Percentiles rank a stretch among this genome's conserved stretches.
These are phyloP conservation scores for Apiospora marii DNA, from an alignment of 2,329 filamentous ascomycete genomes.

Conservation along the genomic window DNA sequence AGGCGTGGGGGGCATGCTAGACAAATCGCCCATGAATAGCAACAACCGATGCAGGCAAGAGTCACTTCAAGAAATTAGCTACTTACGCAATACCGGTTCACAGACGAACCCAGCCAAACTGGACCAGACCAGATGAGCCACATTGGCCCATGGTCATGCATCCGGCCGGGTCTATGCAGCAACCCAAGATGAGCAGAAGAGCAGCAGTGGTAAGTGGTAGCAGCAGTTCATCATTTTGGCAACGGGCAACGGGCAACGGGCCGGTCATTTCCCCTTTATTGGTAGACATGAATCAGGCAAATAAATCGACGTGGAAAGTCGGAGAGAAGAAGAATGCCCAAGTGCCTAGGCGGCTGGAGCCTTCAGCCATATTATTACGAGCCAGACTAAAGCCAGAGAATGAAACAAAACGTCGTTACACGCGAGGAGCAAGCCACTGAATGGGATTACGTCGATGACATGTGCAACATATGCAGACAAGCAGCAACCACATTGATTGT, in stretches of 20 bases:
- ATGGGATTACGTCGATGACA: constrained; percentile 19
- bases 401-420: constrained; percentile 22
- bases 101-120: not conserved
- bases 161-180: not conserved
- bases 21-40: not conserved
- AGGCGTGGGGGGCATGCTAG: not conserved
- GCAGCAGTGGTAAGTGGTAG: not conserved
- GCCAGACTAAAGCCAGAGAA: not conserved
- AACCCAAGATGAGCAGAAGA: not conserved
- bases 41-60: not conserved
- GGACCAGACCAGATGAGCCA: not conserved
- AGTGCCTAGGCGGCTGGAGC: not conserved
- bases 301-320: not conserved
- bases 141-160: not conserved
- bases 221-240: not conserved
- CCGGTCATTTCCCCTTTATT: not conserved
- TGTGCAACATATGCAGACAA: constrained; percentile 19
- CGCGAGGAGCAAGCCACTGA: constrained; percentile 19
- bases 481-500: not conserved
- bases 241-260: not conserved
- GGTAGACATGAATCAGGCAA: not conserved
- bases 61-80: not conserved
- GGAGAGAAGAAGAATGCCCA: not conserved
- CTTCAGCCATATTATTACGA: constrained; percentile 11
- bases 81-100: not conserved